Evolutionary conservation across 2,329 filamentous ascomycete species (phyloP).

Genomic region (Hymenotorrendiella dingleyae): DNA sequence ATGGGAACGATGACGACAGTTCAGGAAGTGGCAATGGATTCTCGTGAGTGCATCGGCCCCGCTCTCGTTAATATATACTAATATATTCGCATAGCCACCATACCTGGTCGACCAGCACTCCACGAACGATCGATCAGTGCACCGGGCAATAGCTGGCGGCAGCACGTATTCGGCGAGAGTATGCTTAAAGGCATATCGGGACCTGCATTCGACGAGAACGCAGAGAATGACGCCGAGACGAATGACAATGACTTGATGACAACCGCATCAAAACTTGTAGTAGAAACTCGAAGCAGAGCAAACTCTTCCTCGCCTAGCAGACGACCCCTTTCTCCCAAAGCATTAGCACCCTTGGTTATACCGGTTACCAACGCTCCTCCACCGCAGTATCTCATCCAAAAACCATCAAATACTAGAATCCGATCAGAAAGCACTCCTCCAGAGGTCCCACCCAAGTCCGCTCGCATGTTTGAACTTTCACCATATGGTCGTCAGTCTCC

Average conservation of each 20-base stretch:
- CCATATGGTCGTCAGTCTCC: constrained; percentile 36
- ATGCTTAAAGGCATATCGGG: constrained; percentile 31
- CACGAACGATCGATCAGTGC: constrained; percentile 60
- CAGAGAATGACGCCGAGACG: constrained; percentile 23
- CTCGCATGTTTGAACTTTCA: constrained; percentile 40
- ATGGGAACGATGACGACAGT: constrained; percentile 64
- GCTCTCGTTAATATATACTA: not conserved
- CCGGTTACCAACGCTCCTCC: constrained; percentile 30
- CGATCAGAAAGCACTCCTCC: constrained; percentile 41
- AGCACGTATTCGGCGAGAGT: constrained; percentile 35
- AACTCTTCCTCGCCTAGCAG: constrained; percentile 27
- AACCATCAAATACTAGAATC: constrained; percentile 34
- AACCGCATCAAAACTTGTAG: constrained; percentile 1
- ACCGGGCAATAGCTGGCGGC: constrained; percentile 45
- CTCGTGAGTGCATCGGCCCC: constrained; percentile 45
- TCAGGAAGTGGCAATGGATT: constrained; percentile 63
- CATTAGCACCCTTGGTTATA: constrained; percentile 52
- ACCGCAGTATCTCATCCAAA: constrained; percentile 14
- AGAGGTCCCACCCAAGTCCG: constrained; percentile 35
- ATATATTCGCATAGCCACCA: constrained; percentile 47
- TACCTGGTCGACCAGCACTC: constrained; percentile 57
- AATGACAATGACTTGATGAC: constrained; percentile 9
- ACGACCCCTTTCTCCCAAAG: constrained; percentile 46
- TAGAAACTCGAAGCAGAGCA: too few relatives aligned
- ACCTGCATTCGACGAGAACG: constrained; percentile 31